Conservation (phyloP, 2,329 filamentous ascomycete genomes). For the Ophiostoma ips region DNA sequence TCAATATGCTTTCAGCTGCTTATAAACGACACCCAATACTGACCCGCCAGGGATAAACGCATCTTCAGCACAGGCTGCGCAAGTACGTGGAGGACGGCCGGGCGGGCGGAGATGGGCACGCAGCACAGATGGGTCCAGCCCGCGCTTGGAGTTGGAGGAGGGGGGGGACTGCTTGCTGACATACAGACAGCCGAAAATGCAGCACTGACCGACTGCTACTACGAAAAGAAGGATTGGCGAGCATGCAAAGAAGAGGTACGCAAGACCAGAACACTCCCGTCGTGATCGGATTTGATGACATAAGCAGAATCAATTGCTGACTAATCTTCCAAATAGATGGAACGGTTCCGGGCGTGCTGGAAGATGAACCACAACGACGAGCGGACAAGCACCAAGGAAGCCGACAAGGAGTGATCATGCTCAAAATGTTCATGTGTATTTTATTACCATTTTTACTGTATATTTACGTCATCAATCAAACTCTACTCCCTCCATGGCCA, state of each 20-base stretch:
- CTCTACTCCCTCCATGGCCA: not conserved
- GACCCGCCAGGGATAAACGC: constrained; percentile 70
- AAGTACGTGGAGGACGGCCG: constrained; percentile 41
- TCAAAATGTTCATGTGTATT: not conserved
- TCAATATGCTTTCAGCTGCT: not conserved
- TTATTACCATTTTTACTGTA: not conserved
- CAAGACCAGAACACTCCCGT: not conserved
- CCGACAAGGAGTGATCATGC: constrained; percentile 15
- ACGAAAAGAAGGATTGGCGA: constrained; percentile 91
- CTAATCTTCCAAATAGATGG: constrained; percentile 51
- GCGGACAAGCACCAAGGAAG: constrained; percentile 65
- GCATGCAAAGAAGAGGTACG: constrained; percentile 70
- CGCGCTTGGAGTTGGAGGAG: no score
- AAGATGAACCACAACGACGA: constrained; percentile 76
- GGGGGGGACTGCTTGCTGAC: not conserved
- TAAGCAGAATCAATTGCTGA: not conserved
- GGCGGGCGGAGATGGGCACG: no score
- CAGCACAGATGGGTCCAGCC: no score
- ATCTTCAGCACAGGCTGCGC: constrained; percentile 95
- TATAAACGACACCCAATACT: no score
- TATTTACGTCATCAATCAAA: no score
- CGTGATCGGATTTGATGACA: not conserved
- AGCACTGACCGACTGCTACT: constrained; percentile 91
- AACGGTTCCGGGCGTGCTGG: constrained; percentile 81
- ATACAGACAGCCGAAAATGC: constrained; percentile 66